These are phyloP conservation scores for Funneliformis mosseae DNA, from an alignment of 192 early-diverging fungal species.

Conservation along the genomic window DNA sequence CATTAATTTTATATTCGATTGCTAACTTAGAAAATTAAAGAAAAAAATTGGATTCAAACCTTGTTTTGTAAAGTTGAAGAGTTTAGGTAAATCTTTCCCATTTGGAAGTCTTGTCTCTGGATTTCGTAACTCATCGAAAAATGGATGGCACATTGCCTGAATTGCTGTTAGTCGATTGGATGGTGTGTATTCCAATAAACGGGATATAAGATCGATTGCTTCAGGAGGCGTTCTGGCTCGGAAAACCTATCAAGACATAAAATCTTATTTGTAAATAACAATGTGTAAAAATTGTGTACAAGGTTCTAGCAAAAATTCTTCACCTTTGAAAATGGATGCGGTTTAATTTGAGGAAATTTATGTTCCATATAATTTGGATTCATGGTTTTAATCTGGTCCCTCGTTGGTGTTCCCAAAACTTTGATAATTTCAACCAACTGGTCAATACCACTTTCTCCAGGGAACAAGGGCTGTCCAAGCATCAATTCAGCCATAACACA, in stretches of 20 bases:
- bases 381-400: slow-evolving; percentile 96
- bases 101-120: slow-evolving; percentile 81
- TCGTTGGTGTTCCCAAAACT: slow-evolving; percentile 93
- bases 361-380: slow-evolving; percentile 98
- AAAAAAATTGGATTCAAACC: slow-evolving; percentile 42
- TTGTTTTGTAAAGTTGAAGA: slow-evolving; percentile 88
- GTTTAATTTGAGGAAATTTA: slow-evolving; percentile 97
- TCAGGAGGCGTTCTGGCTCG: slow-evolving; percentile 80
- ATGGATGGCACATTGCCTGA: slow-evolving; percentile 91
- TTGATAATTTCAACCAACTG: slow-evolving; percentile 99
- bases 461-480: slow-evolving; percentile 91
- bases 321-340: slow-evolving; percentile 87
- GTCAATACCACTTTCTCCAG: slow-evolving; percentile 96
- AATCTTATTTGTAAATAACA: neutral
- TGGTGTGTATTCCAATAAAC: slow-evolving; percentile 92
- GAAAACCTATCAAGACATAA: slow-evolving; percentile 70
- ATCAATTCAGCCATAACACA: slow-evolving; percentile 98
- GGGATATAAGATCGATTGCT: slow-evolving; percentile 83
- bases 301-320: neutral
- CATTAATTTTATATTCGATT: neutral
- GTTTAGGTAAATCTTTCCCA: slow-evolving; percentile 80
- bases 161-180: slow-evolving; percentile 76
- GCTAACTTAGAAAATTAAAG: neutral
- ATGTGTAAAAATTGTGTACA: too few relatives aligned
- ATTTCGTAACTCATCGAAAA: slow-evolving; percentile 96